Evolutionary conservation across 139 green algal species (phyloP).

Genomic region (Auxenochlorella protothecoides): DNA sequence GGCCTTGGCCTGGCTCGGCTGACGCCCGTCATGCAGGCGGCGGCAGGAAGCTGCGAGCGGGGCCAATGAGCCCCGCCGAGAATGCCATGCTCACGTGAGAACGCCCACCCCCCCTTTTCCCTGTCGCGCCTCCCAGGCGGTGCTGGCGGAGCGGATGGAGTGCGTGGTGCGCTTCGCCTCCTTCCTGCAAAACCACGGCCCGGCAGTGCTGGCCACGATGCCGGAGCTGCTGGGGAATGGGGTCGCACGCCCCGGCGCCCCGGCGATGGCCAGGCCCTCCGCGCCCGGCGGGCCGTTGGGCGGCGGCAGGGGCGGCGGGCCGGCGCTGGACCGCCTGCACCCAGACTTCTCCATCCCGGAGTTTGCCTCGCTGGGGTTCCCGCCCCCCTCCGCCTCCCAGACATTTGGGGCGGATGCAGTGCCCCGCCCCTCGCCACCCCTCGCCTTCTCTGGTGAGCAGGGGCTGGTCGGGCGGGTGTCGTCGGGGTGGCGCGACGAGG

Average conservation of each 20-base stretch:
- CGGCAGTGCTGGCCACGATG: not conserved
- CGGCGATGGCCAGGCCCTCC: not conserved
- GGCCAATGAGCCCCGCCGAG: not conserved
- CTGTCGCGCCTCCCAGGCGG: constrained; percentile 1
- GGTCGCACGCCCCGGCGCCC: not conserved
- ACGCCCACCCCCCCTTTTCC: not conserved
- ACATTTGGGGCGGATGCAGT: too few relatives aligned
- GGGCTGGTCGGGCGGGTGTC: too few relatives aligned
- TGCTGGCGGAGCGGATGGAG: constrained; percentile 7
- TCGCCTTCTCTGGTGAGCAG: too few relatives aligned
- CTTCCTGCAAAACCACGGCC: constrained; percentile 13
- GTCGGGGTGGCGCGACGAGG: too few relatives aligned
- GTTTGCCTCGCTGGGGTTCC: not conserved
- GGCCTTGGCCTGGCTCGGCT: too few relatives aligned
- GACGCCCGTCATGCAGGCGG: too few relatives aligned
- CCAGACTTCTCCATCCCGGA: too few relatives aligned
- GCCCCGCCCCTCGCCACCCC: too few relatives aligned
- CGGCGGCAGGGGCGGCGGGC: not conserved
- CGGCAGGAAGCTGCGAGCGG: constrained; percentile 17
- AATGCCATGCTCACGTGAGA: not conserved
- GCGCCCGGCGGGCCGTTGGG: not conserved
- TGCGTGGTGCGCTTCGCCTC: constrained; percentile 15
- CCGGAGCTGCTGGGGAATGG: not conserved
- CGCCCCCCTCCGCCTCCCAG: not conserved
- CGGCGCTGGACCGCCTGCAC: not conserved